Percentiles rank a stretch among this genome's conserved stretches.
Conservation (phyloP, 2,329 filamentous ascomycete species). For the Diaporthe sp. region DNA sequence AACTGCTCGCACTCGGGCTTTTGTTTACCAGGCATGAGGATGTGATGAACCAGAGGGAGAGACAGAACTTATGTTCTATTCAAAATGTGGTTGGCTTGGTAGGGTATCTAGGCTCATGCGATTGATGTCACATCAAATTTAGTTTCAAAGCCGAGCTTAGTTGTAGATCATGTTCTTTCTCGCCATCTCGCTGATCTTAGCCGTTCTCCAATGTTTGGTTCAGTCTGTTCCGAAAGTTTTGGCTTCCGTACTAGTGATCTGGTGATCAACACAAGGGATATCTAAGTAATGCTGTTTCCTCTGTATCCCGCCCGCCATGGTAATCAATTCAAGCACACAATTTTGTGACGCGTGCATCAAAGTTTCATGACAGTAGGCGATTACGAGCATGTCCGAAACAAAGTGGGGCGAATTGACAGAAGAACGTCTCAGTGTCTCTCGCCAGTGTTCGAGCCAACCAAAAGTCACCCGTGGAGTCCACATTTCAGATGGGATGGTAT, state of each 20-base stretch:
- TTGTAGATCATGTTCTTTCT: no score
- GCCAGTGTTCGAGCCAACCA: constrained; percentile 19
- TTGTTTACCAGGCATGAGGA: no score
- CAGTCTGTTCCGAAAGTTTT: background rate
- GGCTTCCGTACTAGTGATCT: accelerated
- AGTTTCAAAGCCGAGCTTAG: no score
- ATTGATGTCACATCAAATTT: no score
- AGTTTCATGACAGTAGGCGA: background rate
- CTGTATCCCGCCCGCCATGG: no score
- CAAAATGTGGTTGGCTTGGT: no score
- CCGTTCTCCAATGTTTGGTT: background rate
- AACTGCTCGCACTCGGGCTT: no score
- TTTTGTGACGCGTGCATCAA: background rate
- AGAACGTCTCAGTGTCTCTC: constrained; percentile 1
- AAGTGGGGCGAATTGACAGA: background rate
- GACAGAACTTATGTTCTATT: no score
- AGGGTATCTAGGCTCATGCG: no score
- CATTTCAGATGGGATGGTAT: background rate
- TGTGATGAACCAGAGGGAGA: no score
- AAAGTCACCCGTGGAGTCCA: background rate
- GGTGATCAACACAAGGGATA: background rate
- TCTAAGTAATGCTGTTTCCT: background rate
- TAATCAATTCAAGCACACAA: accelerated
- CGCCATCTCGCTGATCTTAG: background rate
- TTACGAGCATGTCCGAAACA: background rate